phyloP scores from a whole-genome alignment of 306 rosid species.

The Quercus engelmannii region DNA sequence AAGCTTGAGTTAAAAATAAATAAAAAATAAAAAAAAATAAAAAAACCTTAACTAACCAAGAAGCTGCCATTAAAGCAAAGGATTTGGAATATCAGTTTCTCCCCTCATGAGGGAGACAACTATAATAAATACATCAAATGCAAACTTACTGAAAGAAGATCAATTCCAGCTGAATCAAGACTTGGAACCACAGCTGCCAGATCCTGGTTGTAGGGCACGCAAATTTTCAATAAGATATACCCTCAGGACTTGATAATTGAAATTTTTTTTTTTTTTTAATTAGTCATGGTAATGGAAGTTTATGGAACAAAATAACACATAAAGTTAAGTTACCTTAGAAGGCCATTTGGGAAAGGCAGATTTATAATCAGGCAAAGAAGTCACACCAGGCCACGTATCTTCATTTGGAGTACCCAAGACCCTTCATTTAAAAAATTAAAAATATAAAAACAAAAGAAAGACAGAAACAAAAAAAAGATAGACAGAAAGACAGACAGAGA shows the following conservation, averaged over 20 bases:
- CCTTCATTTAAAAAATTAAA: conserved; percentile 36
- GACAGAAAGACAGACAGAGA: neutral
- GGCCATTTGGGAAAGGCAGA: conserved; percentile 95
- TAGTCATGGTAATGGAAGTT: neutral
- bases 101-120: conserved; percentile 1
- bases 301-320: neutral
- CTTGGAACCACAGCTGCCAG: conserved; percentile 76
- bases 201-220: conserved; percentile 48
- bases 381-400: conserved; percentile 97
- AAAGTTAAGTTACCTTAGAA: conserved; percentile 54
- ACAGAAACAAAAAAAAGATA: no score
- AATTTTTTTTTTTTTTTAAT: neutral
- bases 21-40: no score
- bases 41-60: no score
- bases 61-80: neutral
- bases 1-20: neutral
- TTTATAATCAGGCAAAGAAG: conserved; percentile 93
- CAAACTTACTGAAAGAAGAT: conserved; percentile 85
- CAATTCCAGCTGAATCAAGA: conserved; percentile 79
- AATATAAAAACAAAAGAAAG: conserved; percentile 9
- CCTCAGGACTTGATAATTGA: neutral
- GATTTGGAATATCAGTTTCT: conserved; percentile 8
- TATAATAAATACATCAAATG: conserved; percentile 2
- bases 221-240: neutral
- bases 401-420: conserved; percentile 92